Evolutionary conservation across 306 rosid species (phyloP), one percentile per base, ranked within the genome.

Genomic region (Quercus variabilis): DNA sequence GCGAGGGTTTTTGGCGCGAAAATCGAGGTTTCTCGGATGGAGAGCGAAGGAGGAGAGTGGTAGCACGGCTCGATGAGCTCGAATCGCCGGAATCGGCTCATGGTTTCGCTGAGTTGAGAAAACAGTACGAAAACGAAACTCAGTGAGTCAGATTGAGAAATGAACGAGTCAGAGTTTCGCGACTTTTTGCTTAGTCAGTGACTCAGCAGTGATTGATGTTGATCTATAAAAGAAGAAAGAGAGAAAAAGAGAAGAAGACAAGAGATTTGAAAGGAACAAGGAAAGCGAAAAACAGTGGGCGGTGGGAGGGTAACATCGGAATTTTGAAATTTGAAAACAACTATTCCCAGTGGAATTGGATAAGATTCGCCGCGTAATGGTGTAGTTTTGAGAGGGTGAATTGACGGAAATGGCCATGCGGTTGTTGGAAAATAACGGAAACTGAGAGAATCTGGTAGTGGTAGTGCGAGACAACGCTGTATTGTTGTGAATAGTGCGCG

Each of bases 1-100:
- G 87, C 35, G 35, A 78, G 80, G 79, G 85, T 14, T 81, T 60
- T 84, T 46, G 90, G 88, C 28, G 63, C 46, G 46, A 78, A 8
- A 62, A 87, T 43, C 77, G 92, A 84, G 84, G 91, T 58, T 49
- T 93, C 90, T 8, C 43, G 69, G 85, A 88, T 28, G 74, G 86
- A 85, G 64, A 74, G 68, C 1, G 87, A 74, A 1, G 81, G 84
- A 23, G 70, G 62, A 14, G 70, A 60, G 59, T 60, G 4, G 82
- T 41, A 28, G 56, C 74, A 46, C 17, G 88, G 85, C 38, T 95
- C 88, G 60, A 86, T 18, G 85, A 90, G 82, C 55, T 95, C 88
- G 33, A 83, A 68, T 83, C 91, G 86, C 52, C 80, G 83, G 87
- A 88, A 74, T 73, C 86, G 86, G 82, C 87, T 88, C 99, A 95